Conservation (phyloP, 2,329 filamentous ascomycete genomes). For the Periconia macrospinosa region DNA sequence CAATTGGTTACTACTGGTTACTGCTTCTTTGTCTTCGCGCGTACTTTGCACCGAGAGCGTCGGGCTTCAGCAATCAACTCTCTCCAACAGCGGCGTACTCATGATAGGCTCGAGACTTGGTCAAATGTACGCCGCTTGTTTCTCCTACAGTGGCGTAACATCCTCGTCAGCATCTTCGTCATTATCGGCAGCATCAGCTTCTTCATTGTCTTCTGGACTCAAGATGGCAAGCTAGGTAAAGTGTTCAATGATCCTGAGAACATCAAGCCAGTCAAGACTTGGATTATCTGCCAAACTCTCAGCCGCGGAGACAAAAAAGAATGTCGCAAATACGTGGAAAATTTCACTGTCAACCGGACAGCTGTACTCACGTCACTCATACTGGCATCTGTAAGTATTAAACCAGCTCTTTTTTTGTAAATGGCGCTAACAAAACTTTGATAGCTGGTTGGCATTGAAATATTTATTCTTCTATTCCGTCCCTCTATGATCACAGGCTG, state of each 20-base stretch:
- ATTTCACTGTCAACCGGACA: slow-evolving; percentile 19
- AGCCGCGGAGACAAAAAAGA: slow-evolving; percentile 22
- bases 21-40: slow-evolving; percentile 38
- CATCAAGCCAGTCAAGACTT: slow-evolving; percentile 23
- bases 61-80: slow-evolving; percentile 4
- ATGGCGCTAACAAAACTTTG: not conserved
- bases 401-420: not conserved
- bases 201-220: slow-evolving; percentile 31
- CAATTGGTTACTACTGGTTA: slow-evolving; percentile 37
- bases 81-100: not conserved
- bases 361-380: slow-evolving; percentile 25
- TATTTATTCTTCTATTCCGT: slow-evolving; percentile 38
- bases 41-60: slow-evolving; percentile 18
- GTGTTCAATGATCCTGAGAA: slow-evolving; percentile 22
- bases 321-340: slow-evolving; percentile 27
- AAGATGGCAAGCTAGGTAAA: slow-evolving; percentile 24
- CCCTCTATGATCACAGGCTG: slow-evolving; percentile 29
- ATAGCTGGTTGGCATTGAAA: slow-evolving; percentile 40
- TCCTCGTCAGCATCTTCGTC: slow-evolving; percentile 27
- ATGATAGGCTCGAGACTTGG: slow-evolving; percentile 21
- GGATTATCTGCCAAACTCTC: slow-evolving; percentile 26
- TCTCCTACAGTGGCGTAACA: slow-evolving; percentile 32
- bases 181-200: slow-evolving; percentile 29
- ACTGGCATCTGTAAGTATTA: slow-evolving; percentile 27
- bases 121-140: slow-evolving; percentile 24